Percentiles rank a stretch among this genome's conserved stretches.
These are phyloP conservation scores for Pseudocercospora musae DNA, from an alignment of 2,329 filamentous ascomycete genomes.

Conservation along the genomic window DNA sequence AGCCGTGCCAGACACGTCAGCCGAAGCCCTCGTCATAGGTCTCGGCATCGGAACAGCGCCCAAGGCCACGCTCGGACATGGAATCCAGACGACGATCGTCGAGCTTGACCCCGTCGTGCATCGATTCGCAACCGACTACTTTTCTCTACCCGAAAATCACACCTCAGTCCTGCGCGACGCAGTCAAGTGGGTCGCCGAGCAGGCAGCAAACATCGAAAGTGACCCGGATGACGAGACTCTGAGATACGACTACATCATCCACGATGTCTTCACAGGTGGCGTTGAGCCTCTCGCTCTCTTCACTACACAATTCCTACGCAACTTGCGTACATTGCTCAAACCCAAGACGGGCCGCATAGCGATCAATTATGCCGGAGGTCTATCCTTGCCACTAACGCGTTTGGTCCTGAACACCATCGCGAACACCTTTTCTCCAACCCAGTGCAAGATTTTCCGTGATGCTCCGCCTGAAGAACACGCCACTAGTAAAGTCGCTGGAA, in stretches of 20 bases:
- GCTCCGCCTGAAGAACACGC: conserved; percentile 43
- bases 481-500: conserved; percentile 14
- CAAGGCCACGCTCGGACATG: conserved; percentile 78
- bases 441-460: conserved; percentile 87
- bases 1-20: conserved; percentile 35
- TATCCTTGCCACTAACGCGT: conserved; percentile 70
- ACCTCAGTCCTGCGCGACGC: conserved; percentile 80
- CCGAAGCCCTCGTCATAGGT: conserved; percentile 76
- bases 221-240: neutral
- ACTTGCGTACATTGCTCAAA: conserved; percentile 68
- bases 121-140: conserved; percentile 78
- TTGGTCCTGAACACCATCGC: conserved; percentile 80
- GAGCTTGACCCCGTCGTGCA: conserved; percentile 92
- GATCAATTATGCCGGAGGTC: conserved; percentile 94
- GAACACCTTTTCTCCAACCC: conserved; percentile 57
- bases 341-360: conserved; percentile 73
- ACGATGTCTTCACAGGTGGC: conserved; percentile 96
- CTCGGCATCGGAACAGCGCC: conserved; percentile 91
- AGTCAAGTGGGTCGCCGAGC: conserved; percentile 61
- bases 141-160: conserved; percentile 73
- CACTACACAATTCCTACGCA: conserved; percentile 75
- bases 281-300: conserved; percentile 88
- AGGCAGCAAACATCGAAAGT: conserved; percentile 27
- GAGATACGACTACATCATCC: conserved; percentile 84
- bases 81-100: conserved; percentile 87